Evolutionary conservation across 352 stramenopile species (phyloP), one percentile per base, ranked within the genome.

Genomic region (Aphanomyces astaci): DNA sequence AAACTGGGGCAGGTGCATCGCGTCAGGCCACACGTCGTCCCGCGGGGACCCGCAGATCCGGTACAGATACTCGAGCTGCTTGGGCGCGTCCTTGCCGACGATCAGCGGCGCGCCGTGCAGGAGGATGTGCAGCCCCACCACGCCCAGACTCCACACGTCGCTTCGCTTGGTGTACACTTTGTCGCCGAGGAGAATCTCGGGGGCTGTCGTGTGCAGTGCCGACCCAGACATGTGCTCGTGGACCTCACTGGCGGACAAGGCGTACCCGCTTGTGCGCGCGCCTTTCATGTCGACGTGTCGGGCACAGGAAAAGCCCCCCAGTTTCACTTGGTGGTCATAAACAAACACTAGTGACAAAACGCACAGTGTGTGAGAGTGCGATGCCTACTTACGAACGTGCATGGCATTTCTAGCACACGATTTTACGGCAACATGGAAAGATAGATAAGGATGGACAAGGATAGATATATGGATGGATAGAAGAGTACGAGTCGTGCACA

Each of bases 21-120:
- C 83, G 0, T 77, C 75, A 22, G 76, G 55, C 76, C 80, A 92
- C 4, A 33, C 2, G n/a, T 79, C 76, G 24, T 72, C 73, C 4
- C 72, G 75, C 0, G 86, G 86, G 10, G 84, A 92, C 4, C 86
- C 86, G 39, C 86, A 93, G 2, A 90, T 32, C 0, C 86, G 83
- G 64, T 87, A 95, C 49, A 93, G 90, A 49, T 87, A 73, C 56
- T 93, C 79, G 33, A 95, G 59, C 59, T 95, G 86, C 25, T 78
- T 71, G n/a, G 80, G 81, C 19, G 76, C 25, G 33, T 92, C 80
- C 17, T 76, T 76, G 13, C 79, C 86, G 49, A 85, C 79, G 9
- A 95, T 72, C 19, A 92, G 80, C 11, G 81, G 79, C 19, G 80
- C 71, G 45, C 77, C 79, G 39, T 90, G 77, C 4, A 92, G 76